Evolutionary conservation across 148 eudicot genomes (phyloP).

Genomic region (Suaeda aralocaspica): DNA sequence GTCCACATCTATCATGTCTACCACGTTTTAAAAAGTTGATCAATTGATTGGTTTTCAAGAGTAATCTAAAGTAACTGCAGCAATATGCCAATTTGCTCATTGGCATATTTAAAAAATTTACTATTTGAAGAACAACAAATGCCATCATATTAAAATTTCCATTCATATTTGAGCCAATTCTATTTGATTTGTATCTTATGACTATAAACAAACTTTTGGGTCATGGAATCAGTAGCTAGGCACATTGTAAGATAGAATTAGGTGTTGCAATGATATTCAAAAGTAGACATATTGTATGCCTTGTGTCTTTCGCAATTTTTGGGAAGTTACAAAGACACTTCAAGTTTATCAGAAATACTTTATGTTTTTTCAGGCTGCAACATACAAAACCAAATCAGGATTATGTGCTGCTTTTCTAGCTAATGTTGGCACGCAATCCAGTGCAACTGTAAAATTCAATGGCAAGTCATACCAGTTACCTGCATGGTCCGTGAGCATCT

Average conservation of each 20-base stretch:
- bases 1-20: background rate
- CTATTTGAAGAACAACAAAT: background rate
- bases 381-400: conserved; percentile 70
- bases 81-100: background rate
- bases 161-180: background rate
- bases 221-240: background rate
- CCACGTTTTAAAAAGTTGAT: background rate
- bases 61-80: background rate
- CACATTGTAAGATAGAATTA: background rate
- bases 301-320: background rate
- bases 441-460: conserved; percentile 65
- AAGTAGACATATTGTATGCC: background rate
- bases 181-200: background rate
- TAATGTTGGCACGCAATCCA: conserved; percentile 56
- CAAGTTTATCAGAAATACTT: background rate
- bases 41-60: background rate
- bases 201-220: background rate
- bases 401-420: conserved; percentile 86
- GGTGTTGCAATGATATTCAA: background rate
- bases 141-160: background rate
- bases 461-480: conserved; percentile 81
- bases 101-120: background rate
- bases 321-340: too few relatives aligned
- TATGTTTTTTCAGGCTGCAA: conserved; percentile 52
- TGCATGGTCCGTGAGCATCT: conserved; percentile 98